These are phyloP conservation scores for Plasmopara viticola DNA, from an alignment of 352 stramenopile genomes.

Conservation along the genomic window DNA sequence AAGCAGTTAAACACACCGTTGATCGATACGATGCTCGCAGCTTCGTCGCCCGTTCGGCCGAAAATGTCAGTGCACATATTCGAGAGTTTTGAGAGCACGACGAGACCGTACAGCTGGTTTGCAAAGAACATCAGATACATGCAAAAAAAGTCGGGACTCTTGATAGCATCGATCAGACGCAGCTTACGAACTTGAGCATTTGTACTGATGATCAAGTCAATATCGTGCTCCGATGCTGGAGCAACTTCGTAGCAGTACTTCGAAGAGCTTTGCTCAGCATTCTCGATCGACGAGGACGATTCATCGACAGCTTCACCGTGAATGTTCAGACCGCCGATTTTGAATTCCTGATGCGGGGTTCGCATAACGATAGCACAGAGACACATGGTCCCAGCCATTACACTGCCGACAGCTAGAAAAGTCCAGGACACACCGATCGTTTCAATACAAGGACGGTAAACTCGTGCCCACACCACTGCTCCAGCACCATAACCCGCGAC, in stretches of 20 bases:
- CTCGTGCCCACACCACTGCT: slow-evolving; percentile 54
- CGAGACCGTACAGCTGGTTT: slow-evolving; percentile 56
- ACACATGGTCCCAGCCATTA: slow-evolving; percentile 39
- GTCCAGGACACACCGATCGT: slow-evolving; percentile 39
- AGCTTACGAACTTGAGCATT: slow-evolving; percentile 46
- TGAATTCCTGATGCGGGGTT: slow-evolving; percentile 49
- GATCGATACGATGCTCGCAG: slow-evolving; percentile 52
- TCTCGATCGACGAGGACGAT: slow-evolving; percentile 12
- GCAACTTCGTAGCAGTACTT: slow-evolving; percentile 34
- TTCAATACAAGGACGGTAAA: slow-evolving; percentile 51
- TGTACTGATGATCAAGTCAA: slow-evolving; percentile 30
- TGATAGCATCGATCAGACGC: slow-evolving; percentile 46
- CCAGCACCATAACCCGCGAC: slow-evolving; percentile 59
- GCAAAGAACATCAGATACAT: slow-evolving; percentile 70
- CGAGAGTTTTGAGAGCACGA: slow-evolving; percentile 62
- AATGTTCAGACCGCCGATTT: slow-evolving; percentile 44
- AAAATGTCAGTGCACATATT: slow-evolving; percentile 58
- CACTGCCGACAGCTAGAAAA: slow-evolving; percentile 40
- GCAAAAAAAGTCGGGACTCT: slow-evolving; percentile 50
- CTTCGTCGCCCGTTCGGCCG: slow-evolving; percentile 25
- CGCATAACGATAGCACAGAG: slow-evolving; percentile 42
- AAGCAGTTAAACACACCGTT: slow-evolving; percentile 66
- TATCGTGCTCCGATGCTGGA: slow-evolving; percentile 32
- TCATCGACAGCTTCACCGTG: slow-evolving; percentile 45
- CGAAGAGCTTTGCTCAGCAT: slow-evolving; percentile 21